Evolutionary conservation across 164 flowering plant genomes (phyloP).

Genomic region (Vitis rotundifolia): DNA sequence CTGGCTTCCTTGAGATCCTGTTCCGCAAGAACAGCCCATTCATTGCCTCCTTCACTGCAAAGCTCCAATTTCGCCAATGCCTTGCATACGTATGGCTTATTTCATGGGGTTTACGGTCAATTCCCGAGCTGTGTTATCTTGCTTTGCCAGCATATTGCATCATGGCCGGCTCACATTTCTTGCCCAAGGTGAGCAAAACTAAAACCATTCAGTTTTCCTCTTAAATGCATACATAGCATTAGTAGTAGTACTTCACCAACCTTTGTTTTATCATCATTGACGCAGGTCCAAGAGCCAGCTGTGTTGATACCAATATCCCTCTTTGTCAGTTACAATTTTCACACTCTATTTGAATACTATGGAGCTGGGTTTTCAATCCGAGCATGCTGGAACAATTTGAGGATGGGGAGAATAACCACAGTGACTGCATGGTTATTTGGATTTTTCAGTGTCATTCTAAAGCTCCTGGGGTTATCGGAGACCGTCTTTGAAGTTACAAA

Average conservation of each 20-base stretch:
- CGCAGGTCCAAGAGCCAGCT: too few relatives aligned
- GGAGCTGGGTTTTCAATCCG: constrained; percentile 23
- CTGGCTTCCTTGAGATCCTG: constrained; percentile 55
- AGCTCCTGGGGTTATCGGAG: constrained; percentile 48
- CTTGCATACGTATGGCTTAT: constrained; percentile 29
- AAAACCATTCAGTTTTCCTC: too few relatives aligned
- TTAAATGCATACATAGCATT: too few relatives aligned
- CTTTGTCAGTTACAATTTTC: constrained; percentile 27
- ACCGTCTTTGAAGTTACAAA: constrained; percentile 46
- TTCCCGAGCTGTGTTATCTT: constrained; percentile 55
- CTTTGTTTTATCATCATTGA: too few relatives aligned
- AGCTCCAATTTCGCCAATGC: constrained; percentile 48
- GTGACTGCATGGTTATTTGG: constrained; percentile 45
- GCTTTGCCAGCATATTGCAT: constrained; percentile 56
- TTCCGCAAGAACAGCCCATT: constrained; percentile 35
- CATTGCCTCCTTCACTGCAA: constrained; percentile 15
- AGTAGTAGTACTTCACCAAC: too few relatives aligned
- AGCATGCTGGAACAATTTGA: constrained; percentile 58
- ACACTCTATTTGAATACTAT: constrained; percentile 38
- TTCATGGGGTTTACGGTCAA: constrained; percentile 34
- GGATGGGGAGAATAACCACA: constrained; percentile 35
- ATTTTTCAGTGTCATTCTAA: constrained; percentile 21
- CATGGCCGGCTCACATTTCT: constrained; percentile 41
- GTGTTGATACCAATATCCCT: background rate
- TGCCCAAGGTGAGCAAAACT: constrained; percentile 48